These are phyloP conservation scores for Rossbeevera mucosa DNA, from an alignment of 768 basidiomycete species.

Conservation along the genomic window DNA sequence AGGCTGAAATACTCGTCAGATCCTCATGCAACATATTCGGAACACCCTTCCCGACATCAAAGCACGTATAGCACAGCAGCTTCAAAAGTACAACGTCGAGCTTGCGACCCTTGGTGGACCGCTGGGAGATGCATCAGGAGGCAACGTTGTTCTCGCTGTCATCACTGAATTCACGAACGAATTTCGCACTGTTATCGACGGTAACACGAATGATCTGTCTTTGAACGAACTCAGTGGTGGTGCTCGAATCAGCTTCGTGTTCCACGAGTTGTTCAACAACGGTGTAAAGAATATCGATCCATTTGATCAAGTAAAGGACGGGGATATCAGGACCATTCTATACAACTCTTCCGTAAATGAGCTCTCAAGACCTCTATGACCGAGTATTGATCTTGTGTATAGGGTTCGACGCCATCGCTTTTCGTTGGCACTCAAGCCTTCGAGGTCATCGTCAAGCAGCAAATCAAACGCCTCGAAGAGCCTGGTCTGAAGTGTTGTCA, in stretches of 20 bases:
- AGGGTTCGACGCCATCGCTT: constrained; percentile 94
- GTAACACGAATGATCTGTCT: constrained; percentile 92
- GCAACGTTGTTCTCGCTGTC: constrained; percentile 91
- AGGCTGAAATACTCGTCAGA: constrained; percentile 42
- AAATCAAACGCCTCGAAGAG: constrained; percentile 95
- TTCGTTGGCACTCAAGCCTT: constrained; percentile 98
- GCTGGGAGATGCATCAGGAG: constrained; percentile 77
- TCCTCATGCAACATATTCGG: constrained; percentile 98
- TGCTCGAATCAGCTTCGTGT: constrained; percentile 97
- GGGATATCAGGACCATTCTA: constrained; percentile 90
- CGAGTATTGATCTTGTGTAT: not conserved
- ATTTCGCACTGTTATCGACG: constrained; percentile 95
- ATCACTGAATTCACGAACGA: constrained; percentile 98
- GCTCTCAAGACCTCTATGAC: not conserved
- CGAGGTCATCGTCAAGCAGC: constrained; percentile 98
- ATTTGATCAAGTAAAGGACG: constrained; percentile 98
- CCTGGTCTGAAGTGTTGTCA: constrained; percentile 92
- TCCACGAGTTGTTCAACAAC: constrained; percentile 97
- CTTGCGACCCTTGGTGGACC: constrained; percentile 81
- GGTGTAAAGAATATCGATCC: constrained; percentile 96
- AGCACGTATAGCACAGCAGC: constrained; percentile 84
- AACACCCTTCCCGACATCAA: constrained; percentile 99
- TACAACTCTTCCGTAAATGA: constrained; percentile 92
- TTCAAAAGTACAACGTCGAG: constrained; percentile 85
- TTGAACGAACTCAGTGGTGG: constrained; percentile 98